Evolutionary conservation across 1,284 basidiomycete genomes (phyloP), one percentile per base, ranked within the genome.

Genomic region (Gymnopus androsaceus): DNA sequence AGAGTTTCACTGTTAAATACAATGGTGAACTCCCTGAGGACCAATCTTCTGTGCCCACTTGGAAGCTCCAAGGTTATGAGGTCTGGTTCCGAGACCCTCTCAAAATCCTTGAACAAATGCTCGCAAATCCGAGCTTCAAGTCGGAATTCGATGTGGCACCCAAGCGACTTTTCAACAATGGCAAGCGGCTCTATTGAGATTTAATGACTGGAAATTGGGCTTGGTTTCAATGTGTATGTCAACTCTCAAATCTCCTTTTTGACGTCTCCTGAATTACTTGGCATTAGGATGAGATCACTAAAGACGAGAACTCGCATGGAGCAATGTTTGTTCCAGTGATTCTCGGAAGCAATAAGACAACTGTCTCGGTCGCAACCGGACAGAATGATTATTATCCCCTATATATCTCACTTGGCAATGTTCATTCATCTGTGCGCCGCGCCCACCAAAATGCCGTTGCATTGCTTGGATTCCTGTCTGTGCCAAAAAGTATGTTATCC

Each of bases 121-220:
- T 69, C 0, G 51, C 38, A 2, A 69, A 66, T 38, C 60, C 61
- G 0, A 64, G 64, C 42, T 69, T 68, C 54, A 46, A 56, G 19
- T 53, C 44, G 4, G 57, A 65, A 21, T 54, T 68, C 7, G 63
- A 69, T 50, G 58, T 53, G 38, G 52, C 41, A 6, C 67, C 67
- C 1, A 23, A 30, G 44, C 3, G 4, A 17, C 14, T 46, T 21
- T 61, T 57, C 33, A 40, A 28, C 1, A 60, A 68, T 33, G 30
- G 41, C 12, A 54, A 60, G 2, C 54, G 56, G 5, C 40, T 44
- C 9, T 57, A 53, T 14, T 28, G 45, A 1, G 54, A 66, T 28
- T 56, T 61, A 15, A 65, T 67, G 51, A 58, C 54, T 27, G 61
- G 61, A 2, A 48, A 63, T 6, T 67, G 56, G 57, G 48, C 54